Percentiles rank a stretch among this genome's conserved stretches.
Conservation (phyloP, 257 asterid species). For the Handroanthus guayacan region DNA sequence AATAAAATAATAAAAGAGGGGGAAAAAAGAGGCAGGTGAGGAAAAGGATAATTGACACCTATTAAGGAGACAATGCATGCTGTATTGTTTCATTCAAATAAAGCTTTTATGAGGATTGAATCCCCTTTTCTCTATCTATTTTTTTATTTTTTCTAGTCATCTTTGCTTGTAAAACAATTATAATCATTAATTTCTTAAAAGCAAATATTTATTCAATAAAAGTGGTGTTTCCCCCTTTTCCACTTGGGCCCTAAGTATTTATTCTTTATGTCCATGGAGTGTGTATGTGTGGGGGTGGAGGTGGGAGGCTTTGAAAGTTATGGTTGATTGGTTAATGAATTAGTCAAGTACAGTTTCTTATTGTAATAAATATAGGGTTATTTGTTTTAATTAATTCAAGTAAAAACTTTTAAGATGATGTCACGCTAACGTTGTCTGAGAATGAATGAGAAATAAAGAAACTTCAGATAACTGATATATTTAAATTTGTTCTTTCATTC, state of each 20-base stretch:
- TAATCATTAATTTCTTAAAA: constrained; percentile 43
- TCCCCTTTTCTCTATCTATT: constrained; percentile 9
- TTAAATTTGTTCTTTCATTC: too few species aligned
- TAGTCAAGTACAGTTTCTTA: background rate
- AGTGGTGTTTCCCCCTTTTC: constrained; percentile 29
- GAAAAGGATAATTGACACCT: constrained; percentile 43
- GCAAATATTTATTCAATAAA: constrained; percentile 30
- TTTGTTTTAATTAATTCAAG: background rate
- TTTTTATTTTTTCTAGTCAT: constrained; percentile 18
- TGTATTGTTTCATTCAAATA: constrained; percentile 44
- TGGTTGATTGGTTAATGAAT: background rate
- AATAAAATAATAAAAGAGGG: background rate
- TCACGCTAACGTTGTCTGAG: too few species aligned
- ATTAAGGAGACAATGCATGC: constrained; percentile 55
- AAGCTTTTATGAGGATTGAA: constrained; percentile 30
- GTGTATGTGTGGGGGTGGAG: background rate
- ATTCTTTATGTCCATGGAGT: constrained; percentile 13
- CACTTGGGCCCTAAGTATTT: constrained; percentile 34
- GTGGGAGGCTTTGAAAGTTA: background rate
- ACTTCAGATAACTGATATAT: too few species aligned
- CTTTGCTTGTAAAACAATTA: constrained; percentile 49
- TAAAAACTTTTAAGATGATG: background rate
- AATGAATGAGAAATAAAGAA: too few species aligned
- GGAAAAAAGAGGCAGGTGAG: constrained; percentile 36
- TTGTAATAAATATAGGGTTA: background rate